Percentiles rank a stretch among this genome's conserved stretches.
These are phyloP conservation scores for Sporothrix inflata DNA, from an alignment of 2,329 filamentous ascomycete genomes.

Conservation along the genomic window DNA sequence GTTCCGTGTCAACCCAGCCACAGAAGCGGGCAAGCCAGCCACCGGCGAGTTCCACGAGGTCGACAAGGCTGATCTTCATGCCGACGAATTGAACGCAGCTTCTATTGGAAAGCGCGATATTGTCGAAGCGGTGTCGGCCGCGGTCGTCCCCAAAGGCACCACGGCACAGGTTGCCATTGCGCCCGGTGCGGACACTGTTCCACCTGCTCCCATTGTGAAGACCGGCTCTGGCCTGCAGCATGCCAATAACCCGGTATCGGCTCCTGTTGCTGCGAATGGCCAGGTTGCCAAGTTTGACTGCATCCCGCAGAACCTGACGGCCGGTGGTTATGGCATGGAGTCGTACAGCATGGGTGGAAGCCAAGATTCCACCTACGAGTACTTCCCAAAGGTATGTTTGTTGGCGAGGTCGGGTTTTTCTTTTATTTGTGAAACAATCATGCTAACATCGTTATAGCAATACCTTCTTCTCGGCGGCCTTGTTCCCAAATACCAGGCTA, in stretches of 20 bases:
- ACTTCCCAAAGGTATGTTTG: conserved; percentile 59
- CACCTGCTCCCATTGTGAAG: background rate
- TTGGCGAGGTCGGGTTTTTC: background rate
- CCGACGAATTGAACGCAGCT: background rate
- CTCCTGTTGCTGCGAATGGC: conserved; percentile 44
- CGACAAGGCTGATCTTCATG: conserved; percentile 14
- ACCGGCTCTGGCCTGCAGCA: background rate
- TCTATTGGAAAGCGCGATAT: background rate
- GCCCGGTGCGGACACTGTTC: background rate
- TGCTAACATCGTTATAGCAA: conserved; percentile 50
- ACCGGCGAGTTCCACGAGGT: conserved; percentile 32
- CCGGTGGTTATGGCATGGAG: conserved; percentile 50
- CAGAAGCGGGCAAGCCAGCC: conserved; percentile 34
- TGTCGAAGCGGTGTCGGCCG: background rate
- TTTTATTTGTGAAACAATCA: background rate
- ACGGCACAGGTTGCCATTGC: background rate
- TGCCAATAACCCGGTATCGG: background rate
- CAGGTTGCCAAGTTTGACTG: conserved; percentile 52
- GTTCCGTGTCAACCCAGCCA: conserved; percentile 37
- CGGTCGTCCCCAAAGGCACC: too few species aligned
- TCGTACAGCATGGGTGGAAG: conserved; percentile 64
- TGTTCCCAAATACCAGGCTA: conserved; percentile 69
- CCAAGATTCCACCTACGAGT: conserved; percentile 73
- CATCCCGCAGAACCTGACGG: conserved; percentile 61
- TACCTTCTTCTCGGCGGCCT: conserved; percentile 77